Percentiles rank a stretch among this genome's conserved stretches.
Conservation (phyloP, 208 protist genomes). For the Crithidia bombi region DNA sequence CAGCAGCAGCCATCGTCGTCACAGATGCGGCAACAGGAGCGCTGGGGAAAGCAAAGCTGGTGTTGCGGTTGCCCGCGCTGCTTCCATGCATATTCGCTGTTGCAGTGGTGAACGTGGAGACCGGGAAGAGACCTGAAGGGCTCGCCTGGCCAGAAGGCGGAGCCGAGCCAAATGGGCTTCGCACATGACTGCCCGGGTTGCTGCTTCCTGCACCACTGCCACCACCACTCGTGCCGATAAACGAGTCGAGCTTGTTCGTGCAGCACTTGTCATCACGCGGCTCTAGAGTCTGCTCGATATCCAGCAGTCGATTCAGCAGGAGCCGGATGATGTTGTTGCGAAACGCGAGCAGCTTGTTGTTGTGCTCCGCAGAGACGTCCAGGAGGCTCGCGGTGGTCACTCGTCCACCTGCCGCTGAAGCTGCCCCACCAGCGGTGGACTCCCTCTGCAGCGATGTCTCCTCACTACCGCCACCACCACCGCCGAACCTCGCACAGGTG, state of each 20-base stretch:
- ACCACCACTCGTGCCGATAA: background rate
- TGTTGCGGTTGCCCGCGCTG: background rate
- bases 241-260: background rate
- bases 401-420: background rate
- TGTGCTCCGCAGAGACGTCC: constrained; percentile 35
- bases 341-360: constrained; percentile 72
- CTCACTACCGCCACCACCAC: background rate
- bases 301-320: constrained; percentile 61
- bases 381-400: background rate
- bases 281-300: constrained; percentile 73
- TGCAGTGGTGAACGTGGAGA: background rate
- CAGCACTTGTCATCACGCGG: constrained; percentile 32
- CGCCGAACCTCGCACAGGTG: background rate
- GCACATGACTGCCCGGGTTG: background rate
- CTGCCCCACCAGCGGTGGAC: background rate
- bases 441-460: background rate
- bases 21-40: too few relatives aligned
- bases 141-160: constrained; percentile 10
- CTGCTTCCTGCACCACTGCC: background rate
- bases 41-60: background rate
- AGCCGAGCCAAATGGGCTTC: constrained; percentile 21
- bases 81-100: background rate
- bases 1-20: too few relatives aligned
- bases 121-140: constrained; percentile 8
- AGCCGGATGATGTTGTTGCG: constrained; percentile 73